These are phyloP conservation scores for Periconia sp. DNA, from an alignment of 2,329 filamentous ascomycete genomes.

Conservation along the genomic window DNA sequence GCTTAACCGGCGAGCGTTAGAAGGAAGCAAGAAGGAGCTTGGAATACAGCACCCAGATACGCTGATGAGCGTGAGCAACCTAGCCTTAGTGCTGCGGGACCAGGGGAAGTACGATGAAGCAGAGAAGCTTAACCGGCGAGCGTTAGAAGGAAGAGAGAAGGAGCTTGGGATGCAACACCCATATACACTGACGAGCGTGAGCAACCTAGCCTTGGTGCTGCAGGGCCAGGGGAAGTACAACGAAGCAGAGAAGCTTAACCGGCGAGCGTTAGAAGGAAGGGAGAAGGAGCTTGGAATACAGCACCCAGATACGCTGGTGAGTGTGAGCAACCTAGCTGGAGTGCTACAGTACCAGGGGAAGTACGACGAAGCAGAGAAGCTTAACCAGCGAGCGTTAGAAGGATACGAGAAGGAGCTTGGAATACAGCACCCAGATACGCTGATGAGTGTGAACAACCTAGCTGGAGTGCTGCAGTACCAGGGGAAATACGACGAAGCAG, in stretches of 20 bases:
- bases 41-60: slow-evolving; percentile 8
- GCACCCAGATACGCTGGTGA: slow-evolving; percentile 5
- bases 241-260: slow-evolving; percentile 4
- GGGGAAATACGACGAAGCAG: slow-evolving; percentile 9
- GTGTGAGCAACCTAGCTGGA: slow-evolving; percentile 6
- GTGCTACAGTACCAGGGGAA: slow-evolving; percentile 3
- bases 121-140: slow-evolving; percentile 7
- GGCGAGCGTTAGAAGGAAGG: too few species aligned
- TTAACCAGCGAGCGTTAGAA: background rate
- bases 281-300: too few species aligned
- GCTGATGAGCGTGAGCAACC: slow-evolving; percentile 7
- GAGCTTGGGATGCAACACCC: slow-evolving; percentile 10
- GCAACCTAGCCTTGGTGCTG: slow-evolving; percentile 8
- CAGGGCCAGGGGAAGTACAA: slow-evolving; percentile 7
- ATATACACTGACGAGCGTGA: slow-evolving; percentile 8
- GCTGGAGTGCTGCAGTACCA: slow-evolving; percentile 2
- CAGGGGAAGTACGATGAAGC: slow-evolving; percentile 13
- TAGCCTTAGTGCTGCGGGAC: slow-evolving; percentile 5
- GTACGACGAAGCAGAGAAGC: slow-evolving; percentile 6
- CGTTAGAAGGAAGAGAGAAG: slow-evolving; percentile 10
- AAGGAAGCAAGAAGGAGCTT: slow-evolving; percentile 10
- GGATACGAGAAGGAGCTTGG: slow-evolving; percentile 5
- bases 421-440: slow-evolving; percentile 3
- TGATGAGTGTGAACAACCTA: slow-evolving; percentile 3
- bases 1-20: slow-evolving; percentile 11